Evolutionary conservation across 768 basidiomycete species (phyloP).

Genomic region (Lactarius hengduanensis): DNA sequence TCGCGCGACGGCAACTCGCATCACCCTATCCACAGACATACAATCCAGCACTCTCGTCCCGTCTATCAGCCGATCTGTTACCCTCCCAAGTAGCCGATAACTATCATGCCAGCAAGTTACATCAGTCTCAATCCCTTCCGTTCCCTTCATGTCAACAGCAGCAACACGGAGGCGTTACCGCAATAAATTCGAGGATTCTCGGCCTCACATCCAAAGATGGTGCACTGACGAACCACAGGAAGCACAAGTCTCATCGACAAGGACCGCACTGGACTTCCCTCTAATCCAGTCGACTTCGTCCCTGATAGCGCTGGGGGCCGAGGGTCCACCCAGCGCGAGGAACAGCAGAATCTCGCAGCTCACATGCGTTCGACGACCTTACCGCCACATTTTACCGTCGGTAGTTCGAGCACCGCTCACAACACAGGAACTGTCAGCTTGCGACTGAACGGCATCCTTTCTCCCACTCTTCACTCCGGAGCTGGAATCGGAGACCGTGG

Average conservation of each 20-base stretch:
- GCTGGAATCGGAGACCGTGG: slow-evolving; percentile 11
- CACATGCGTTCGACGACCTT: slow-evolving; percentile 30
- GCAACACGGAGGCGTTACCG: slow-evolving; percentile 9
- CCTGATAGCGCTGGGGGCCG: slow-evolving; percentile 18
- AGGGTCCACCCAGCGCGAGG: slow-evolving; percentile 16
- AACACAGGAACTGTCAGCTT: slow-evolving; percentile 11
- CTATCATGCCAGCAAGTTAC: slow-evolving; percentile 9
- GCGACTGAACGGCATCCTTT: slow-evolving; percentile 27
- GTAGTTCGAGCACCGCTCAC: slow-evolving; percentile 11
- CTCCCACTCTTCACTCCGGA: slow-evolving; percentile 25
- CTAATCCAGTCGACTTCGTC: slow-evolving; percentile 20
- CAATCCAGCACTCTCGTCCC: slow-evolving; percentile 11
- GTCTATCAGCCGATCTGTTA: slow-evolving; percentile 14
- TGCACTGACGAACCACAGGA: slow-evolving; percentile 16
- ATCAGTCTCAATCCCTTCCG: slow-evolving; percentile 8
- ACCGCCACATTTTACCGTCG: slow-evolving; percentile 28
- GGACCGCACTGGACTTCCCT: slow-evolving; percentile 15
- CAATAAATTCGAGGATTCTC: slow-evolving; percentile 19
- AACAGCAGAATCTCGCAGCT: slow-evolving; percentile 24
- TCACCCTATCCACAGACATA: slow-evolving; percentile 8
- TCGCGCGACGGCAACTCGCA: slow-evolving; percentile 20
- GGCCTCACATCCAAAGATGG: slow-evolving; percentile 19
- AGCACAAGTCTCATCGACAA: slow-evolving; percentile 9
- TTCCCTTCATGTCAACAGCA: slow-evolving; percentile 15
- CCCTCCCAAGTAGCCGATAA: slow-evolving; percentile 11